phyloP scores from a whole-genome alignment of 1,284 basidiomycete genomes.

The Malassezia arunalokei region DNA sequence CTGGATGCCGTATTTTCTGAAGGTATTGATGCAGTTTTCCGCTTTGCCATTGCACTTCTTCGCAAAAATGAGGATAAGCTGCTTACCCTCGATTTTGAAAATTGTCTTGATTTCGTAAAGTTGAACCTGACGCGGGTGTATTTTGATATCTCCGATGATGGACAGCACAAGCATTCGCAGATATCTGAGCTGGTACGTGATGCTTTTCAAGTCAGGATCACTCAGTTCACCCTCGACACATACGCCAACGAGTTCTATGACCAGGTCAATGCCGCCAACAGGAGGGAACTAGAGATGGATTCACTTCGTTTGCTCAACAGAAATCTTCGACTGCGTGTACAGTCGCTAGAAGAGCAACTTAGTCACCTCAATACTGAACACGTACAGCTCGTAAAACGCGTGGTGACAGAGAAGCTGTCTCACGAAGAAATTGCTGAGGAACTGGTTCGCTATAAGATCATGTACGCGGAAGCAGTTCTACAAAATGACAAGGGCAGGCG shows the following conservation, averaged over 20 bases:
- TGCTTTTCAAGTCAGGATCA: slow-evolving; percentile 38
- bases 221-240: slow-evolving; percentile 30
- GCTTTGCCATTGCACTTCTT: slow-evolving; percentile 77
- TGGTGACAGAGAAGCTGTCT: slow-evolving; percentile 38
- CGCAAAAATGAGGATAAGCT: slow-evolving; percentile 67
- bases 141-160: neutral
- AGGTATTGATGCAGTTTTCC: slow-evolving; percentile 90
- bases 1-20: slow-evolving; percentile 89
- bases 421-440: slow-evolving; percentile 45
- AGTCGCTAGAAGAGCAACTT: slow-evolving; percentile 37
- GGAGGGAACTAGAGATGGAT: slow-evolving; percentile 37
- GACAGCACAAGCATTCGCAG: neutral
- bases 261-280: slow-evolving; percentile 32
- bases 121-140: slow-evolving; percentile 34
- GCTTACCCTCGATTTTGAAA: slow-evolving; percentile 31
- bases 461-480: slow-evolving; percentile 33
- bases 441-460: slow-evolving; percentile 39
- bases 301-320: slow-evolving; percentile 38
- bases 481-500: slow-evolving; percentile 15
- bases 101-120: slow-evolving; percentile 32
- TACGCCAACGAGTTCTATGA: slow-evolving; percentile 40
- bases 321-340: slow-evolving; percentile 32
- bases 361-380: slow-evolving; percentile 34
- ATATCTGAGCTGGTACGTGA: slow-evolving; percentile 36
- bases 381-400: slow-evolving; percentile 41